Evolutionary conservation across 768 basidiomycete genomes (phyloP).

Genomic region (Lentinula sp.): DNA sequence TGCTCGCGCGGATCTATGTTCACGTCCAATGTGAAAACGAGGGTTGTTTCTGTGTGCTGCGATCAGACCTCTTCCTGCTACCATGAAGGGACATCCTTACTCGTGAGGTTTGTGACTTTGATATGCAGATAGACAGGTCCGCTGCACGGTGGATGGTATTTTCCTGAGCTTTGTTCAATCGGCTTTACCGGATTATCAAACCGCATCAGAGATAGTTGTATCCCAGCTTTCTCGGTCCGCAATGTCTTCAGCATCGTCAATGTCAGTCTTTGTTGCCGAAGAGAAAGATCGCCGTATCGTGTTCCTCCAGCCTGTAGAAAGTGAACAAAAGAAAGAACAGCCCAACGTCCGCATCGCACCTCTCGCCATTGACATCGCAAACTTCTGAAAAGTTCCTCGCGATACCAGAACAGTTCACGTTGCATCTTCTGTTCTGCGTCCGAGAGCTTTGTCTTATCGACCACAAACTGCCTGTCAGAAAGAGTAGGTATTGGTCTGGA

Average conservation of each 20-base stretch:
- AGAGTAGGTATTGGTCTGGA: constrained; percentile 75
- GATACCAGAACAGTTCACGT: constrained; percentile 91
- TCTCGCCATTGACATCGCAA: constrained; percentile 80
- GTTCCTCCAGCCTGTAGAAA: constrained; percentile 64
- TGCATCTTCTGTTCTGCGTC: constrained; percentile 54
- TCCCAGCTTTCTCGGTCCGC: constrained; percentile 57
- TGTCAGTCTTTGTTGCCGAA: constrained; percentile 76
- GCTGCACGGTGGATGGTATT: constrained; percentile 47
- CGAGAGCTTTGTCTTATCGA: constrained; percentile 65
- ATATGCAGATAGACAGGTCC: constrained; percentile 58
- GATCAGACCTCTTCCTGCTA: neutral
- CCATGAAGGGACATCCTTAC: constrained; percentile 35
- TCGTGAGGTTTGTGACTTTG: constrained; percentile 56
- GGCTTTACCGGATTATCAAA: constrained; percentile 19
- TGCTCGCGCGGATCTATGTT: constrained; percentile 55
- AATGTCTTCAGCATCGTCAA: constrained; percentile 74
- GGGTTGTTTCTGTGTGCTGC: constrained; percentile 36
- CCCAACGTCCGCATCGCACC: constrained; percentile 31
- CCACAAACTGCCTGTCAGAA: constrained; percentile 87
- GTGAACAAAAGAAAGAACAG: neutral
- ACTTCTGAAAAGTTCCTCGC: constrained; percentile 75
- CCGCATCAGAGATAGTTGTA: constrained; percentile 46
- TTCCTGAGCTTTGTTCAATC: constrained; percentile 28
- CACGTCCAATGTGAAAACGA: constrained; percentile 49
- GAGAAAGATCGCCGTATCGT: constrained; percentile 69